Conservation (phyloP, 139 green algal species). For the Desmodesmus armatus region DNA sequence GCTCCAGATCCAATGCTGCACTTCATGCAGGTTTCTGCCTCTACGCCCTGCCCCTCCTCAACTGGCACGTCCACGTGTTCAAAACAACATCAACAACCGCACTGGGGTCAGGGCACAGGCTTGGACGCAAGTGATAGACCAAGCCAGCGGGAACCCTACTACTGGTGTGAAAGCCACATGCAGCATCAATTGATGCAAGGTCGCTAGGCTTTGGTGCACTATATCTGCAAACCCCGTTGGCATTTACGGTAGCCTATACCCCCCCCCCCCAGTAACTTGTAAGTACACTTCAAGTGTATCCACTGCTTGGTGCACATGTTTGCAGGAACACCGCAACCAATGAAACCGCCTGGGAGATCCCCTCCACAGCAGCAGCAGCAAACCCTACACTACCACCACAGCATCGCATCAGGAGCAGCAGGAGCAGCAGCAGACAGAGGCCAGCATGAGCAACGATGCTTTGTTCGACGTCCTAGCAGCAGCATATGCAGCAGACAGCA, state of each 20-base stretch:
- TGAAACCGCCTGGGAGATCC: slow-evolving; percentile 27
- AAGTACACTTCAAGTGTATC: neutral
- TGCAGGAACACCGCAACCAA: slow-evolving; percentile 32
- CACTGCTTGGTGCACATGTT: neutral
- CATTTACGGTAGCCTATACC: neutral
- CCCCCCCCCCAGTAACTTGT: neutral
- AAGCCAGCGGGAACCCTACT: slow-evolving; percentile 31
- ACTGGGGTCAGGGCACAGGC: neutral
- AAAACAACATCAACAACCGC: neutral
- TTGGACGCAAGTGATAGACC: slow-evolving; percentile 24
- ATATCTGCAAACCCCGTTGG: neutral
- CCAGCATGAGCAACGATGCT: neutral
- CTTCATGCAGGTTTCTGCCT: neutral
- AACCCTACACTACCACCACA: too few relatives aligned
- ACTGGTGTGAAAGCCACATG: neutral
- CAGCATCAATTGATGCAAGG: neutral
- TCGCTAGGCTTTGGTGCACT: neutral
- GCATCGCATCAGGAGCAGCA: slow-evolving; percentile 10
- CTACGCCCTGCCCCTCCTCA: neutral
- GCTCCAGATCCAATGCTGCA: neutral
- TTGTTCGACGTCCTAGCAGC: neutral
- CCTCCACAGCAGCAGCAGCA: neutral
- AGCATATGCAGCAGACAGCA: slow-evolving; percentile 10
- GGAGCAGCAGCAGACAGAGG: neutral
- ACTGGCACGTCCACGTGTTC: neutral